Evolutionary conservation across 2,329 filamentous ascomycete species (phyloP).

Genomic region (Elsinoe necatrix): DNA sequence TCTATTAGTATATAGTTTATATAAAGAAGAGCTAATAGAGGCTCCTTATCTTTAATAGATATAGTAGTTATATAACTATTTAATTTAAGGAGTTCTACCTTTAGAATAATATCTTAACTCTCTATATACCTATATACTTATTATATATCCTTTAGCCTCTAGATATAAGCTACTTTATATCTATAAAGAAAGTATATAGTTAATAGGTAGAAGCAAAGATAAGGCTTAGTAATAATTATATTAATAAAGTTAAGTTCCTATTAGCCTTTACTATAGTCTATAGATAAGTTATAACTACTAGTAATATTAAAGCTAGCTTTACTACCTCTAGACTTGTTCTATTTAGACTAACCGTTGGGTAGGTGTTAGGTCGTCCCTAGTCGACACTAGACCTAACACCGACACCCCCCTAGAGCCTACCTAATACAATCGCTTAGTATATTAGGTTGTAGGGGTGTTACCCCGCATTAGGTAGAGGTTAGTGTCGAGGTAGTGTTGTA

Average conservation of each 20-base stretch:
- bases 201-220: constrained; percentile 26
- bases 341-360: too few species aligned
- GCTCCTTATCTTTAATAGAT: constrained; percentile 20
- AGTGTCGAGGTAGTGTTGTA: too few species aligned
- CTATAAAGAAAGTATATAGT: constrained; percentile 30
- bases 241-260: constrained; percentile 26
- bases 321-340: constrained; percentile 28
- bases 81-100: constrained; percentile 19
- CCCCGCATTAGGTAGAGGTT: too few species aligned
- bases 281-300: constrained; percentile 22
- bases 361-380: too few species aligned
- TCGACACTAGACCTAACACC: too few species aligned
- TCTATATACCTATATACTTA: constrained; percentile 23
- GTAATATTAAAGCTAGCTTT: constrained; percentile 28
- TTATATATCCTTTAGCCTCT: constrained; percentile 35
- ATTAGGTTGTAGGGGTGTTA: too few species aligned
- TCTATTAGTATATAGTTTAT: constrained; percentile 6
- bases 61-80: constrained; percentile 18
- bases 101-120: constrained; percentile 20
- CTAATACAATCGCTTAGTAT: too few species aligned
- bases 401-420: too few species aligned
- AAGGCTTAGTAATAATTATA: constrained; percentile 25
- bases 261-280: constrained; percentile 20
- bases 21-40: constrained; percentile 1
- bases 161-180: constrained; percentile 32